Evolutionary conservation across 1,284 basidiomycete species (phyloP).

Genomic region (Amylostereum areolatum): DNA sequence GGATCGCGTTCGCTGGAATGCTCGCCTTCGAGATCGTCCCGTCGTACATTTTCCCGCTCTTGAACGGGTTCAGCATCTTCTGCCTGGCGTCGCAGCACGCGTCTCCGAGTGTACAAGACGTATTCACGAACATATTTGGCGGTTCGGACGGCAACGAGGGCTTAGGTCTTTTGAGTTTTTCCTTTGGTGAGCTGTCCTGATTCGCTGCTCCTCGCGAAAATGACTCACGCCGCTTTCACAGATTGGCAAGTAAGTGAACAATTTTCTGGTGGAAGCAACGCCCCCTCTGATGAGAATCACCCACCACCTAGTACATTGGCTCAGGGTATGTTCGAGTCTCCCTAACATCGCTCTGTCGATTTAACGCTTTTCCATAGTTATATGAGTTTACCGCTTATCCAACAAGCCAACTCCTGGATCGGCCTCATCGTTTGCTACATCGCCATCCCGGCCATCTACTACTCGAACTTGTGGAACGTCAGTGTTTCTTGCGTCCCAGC

Average conservation of each 20-base stretch:
- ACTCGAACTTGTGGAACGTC: slow-evolving; percentile 54
- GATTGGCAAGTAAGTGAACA: too few relatives aligned
- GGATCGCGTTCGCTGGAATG: slow-evolving; percentile 50
- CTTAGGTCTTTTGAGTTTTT: slow-evolving; percentile 48
- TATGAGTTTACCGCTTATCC: slow-evolving; percentile 44
- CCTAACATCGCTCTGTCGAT: neutral
- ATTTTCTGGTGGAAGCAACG: too few relatives aligned
- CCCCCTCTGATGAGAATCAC: too few relatives aligned
- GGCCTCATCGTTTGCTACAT: slow-evolving; percentile 51
- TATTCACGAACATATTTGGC: slow-evolving; percentile 61
- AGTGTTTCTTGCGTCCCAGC: slow-evolving; percentile 16
- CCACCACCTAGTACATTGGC: slow-evolving; percentile 56
- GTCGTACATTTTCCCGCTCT: slow-evolving; percentile 55
- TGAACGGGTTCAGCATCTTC: slow-evolving; percentile 53
- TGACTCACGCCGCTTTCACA: too few relatives aligned
- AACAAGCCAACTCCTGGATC: slow-evolving; percentile 57
- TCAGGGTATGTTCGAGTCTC: slow-evolving; percentile 35
- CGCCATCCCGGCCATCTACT: slow-evolving; percentile 50
- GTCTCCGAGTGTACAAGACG: slow-evolving; percentile 31
- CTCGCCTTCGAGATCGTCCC: slow-evolving; percentile 53
- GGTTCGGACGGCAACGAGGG: slow-evolving; percentile 60
- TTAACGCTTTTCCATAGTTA: slow-evolving; percentile 19
- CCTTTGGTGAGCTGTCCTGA: slow-evolving; percentile 64
- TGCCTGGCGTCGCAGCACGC: slow-evolving; percentile 49
- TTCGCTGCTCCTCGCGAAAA: too few relatives aligned